Base-by-base conservation (phyloP, 352 stramenopile species). In the Phytophthora lateralis region DNA sequence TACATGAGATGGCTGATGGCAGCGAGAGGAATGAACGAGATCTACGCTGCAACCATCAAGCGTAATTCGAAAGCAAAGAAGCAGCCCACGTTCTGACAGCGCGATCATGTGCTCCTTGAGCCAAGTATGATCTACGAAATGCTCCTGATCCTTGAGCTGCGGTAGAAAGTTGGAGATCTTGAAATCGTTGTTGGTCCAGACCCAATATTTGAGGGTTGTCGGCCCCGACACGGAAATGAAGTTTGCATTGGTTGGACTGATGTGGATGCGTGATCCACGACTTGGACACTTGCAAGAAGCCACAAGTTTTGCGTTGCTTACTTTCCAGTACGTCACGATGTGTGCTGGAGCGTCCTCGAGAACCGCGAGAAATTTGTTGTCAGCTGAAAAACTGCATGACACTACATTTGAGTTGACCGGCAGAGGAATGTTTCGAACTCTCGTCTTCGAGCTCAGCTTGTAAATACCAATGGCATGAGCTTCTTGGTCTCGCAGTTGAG, bases 71-170 rank as follows among this genome's bases (percentile, higher is more conserved):
- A 92, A 92, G 20, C 66, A 83, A 18, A 94, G 71, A 9, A 94
- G 48, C 27, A 89, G 59, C 0, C 82, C 84, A 29, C 81, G 71
- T 38, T 93, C 84, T 2, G 84, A 91, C 2, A 93, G 68, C 21
- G 80, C 70, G 6, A 91, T 59, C 76, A 93, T 89, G 50, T 85
- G 76, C 45, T 93, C 78, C 20, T 80, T 80, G 7, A 89, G 51
- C 83, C 85, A 94, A 3, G 88, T 69, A 37, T 94, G 85, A 52
- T 94, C 85, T 3, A 90, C 82, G 50, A 91, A 93, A 63, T 93
- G 83, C 37, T 93, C 82, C 35, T 93, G 83, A n/a, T 94, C 85
- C 2, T 84, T 76, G 7, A 85, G 67, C 34, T 82, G 81, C 8
- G 83, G 83, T 0, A 93, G 29, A n/a, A 93, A 88, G 45, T 90